Evolutionary conservation across 164 flowering plant species (phyloP), one percentile per base, ranked within the genome.

Genomic region (Chloranthus sessilifolius): DNA sequence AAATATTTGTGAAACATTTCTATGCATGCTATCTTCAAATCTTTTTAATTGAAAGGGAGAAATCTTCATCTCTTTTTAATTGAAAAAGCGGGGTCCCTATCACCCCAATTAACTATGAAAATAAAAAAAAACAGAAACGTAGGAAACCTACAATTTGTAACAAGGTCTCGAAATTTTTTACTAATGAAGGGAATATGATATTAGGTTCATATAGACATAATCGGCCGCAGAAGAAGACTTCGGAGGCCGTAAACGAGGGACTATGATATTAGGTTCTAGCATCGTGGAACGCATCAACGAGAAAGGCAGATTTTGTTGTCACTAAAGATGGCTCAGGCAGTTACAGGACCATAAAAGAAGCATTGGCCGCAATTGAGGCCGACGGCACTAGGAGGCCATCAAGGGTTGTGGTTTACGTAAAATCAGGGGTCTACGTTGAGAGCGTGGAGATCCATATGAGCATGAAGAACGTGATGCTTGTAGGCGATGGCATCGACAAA

Each of bases 401-500:
- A n/a, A 73, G 85, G 55, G 50, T 74, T 17, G 77, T 78, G 0
- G 68, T 83, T 23, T 36, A 76, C 40, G 81, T 83, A 1, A 81
- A 81, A 53, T 51, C 47, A 0, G 91, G 91, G 1, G 66, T 71
- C 29, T 83, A 83, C 33, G 65, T 45, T 1, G 88, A 81, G 49
- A 79, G 76, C 14, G 71, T 84, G 3, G 75, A 56, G 50, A 59
- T 79, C 6, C 61, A 55, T 35, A 75, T 39, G 9, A n/a, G 55
- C 1, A 53, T 69, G 69, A 63, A 59, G 52, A 77, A 82, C 22
- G 2, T 82, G 9, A 77, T 82, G 79, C 21, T 84, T 0, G 36
- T 79, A n/a, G 92, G 92, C 5, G 88, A 84, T 51, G 92, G 92
- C 5, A 79, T 74, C 2, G 83, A 56, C 28, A 62, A 62, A 6